Evolutionary conservation across 192 early-diverging fungal genomes (phyloP), one percentile per base, ranked within the genome.

Genomic region (Coemansia reversa): DNA sequence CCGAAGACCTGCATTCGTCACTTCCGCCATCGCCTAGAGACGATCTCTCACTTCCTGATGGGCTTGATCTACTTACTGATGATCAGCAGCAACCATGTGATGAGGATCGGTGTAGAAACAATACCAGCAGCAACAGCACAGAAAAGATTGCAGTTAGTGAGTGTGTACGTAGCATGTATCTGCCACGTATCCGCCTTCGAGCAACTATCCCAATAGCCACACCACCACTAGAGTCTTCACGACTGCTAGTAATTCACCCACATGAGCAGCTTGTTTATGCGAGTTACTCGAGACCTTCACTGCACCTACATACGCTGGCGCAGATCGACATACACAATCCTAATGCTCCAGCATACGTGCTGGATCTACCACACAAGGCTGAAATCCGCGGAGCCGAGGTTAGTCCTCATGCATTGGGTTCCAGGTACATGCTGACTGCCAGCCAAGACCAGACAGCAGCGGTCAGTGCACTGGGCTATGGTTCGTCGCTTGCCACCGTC

Each of bases 391-490:
- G 59, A 45, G 76, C 70, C 25, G 52, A 69, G 35, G 63, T 66
- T 27, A 66, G 70, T 27, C 70, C 76, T n/a, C 63, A 69, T 53
- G 25, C 12, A 0, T 5, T 55, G 4, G 70, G 62, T 18, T 18
- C 63, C 27, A 66, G 49, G 7, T 73, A 66, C 16, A 25, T 79
- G 66, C 66, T 79, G 67, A 79, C 76, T 1, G 76, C 76, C 14
- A 79, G 70, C 70, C 64, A 58, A 24, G 76, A 79, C 52, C 62
- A 68, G 35, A 66, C 70, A 2, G 76, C 66, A 14, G 70, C 60
- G 18, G 42, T 79, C 3, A 66, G 53, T 2, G 28, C 65, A 12
- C 45, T 78, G 32, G 70, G 35, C 7, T 39, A 39, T 39, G 35
- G 62, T 1, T 51, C 51, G 11, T 18, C 23, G 29, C 47, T 58